Evolutionary conservation across 306 rosid genomes (phyloP).

Genomic region (Arachis hypogaea): DNA sequence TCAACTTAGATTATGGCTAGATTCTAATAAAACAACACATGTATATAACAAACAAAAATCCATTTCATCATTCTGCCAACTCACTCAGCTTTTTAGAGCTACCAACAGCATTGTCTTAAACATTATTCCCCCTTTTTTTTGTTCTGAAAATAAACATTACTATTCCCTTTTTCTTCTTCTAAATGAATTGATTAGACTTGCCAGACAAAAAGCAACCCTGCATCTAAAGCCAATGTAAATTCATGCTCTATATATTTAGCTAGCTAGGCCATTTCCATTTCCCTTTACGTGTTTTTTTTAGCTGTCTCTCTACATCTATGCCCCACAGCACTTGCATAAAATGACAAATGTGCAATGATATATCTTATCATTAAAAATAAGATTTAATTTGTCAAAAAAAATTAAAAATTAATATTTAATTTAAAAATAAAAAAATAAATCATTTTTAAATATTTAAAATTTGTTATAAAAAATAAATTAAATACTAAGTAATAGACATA

Average conservation of each 20-base stretch:
- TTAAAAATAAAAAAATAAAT: too few relatives aligned
- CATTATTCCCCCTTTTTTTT: neutral
- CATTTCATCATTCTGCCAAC: constrained; percentile 35
- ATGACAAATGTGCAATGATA: constrained; percentile 17
- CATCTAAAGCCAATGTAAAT: constrained; percentile 20
- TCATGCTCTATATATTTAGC: neutral
- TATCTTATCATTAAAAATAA: too few relatives aligned
- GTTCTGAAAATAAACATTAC: neutral
- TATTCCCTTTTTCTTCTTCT: neutral
- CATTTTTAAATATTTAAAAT: too few relatives aligned
- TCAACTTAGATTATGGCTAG: constrained; percentile 45
- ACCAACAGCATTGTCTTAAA: constrained; percentile 16
- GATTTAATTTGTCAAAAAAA: too few relatives aligned
- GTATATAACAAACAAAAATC: constrained; percentile 29
- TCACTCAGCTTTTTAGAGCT: constrained; percentile 45
- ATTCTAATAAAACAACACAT: constrained; percentile 19
- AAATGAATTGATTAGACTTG: neutral
- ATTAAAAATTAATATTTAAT: too few relatives aligned
- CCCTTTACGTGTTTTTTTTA: constrained; percentile 32
- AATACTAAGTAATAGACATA: too few relatives aligned
- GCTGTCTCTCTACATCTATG: constrained; percentile 8
- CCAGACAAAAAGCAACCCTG: constrained; percentile 47
- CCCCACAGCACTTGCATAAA: constrained; percentile 15
- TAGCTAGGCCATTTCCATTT: neutral
- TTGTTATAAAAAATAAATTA: too few relatives aligned